Base-by-base conservation (phyloP, 78 protist genomes). In the Chrysochromulina tobinii region DNA sequence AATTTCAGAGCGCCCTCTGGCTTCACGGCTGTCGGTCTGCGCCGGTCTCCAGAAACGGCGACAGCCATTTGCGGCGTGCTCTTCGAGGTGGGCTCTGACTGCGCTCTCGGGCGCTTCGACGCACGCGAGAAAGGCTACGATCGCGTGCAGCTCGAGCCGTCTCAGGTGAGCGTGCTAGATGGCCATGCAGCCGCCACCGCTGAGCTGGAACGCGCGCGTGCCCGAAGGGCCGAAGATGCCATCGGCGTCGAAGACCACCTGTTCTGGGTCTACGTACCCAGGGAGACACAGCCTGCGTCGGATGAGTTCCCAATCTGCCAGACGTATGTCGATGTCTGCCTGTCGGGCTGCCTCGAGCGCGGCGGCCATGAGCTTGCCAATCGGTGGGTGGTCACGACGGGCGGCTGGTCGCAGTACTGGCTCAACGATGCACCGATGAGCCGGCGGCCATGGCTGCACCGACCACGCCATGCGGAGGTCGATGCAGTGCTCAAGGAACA, bases 391-490 rank as follows among this genome's bases (percentile, higher is more conserved):
- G 20, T 54, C 58, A 27, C n/a, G 58, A 75, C 83, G 83, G 23
- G n/a, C 54, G 83, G 58, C 12, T 75, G 83, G 83, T 75, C 83
- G 23, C 23, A 17, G 25, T 75, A 50, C 57, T 75, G 83, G 83
- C 83, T 75, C 11, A 75, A 75, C 57, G 83, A 75, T 57, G 83
- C 83, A 14, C 83, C 83, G 58, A 38, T 75, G 83, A 50, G 58
- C 7, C 83, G 83, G 27, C 83, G 83, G 51, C 83, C 83, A 57
- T 75, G 83, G 83, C 83, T 75, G 25, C 83, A 75, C 57, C 83
- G 83, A n/a, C 83, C 83, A 57, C 54, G 83, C 14, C 17, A 75
- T 57, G 57, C 25, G 27, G 83, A 75, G 57, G 11, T 75, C 83
- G 83, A 75, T 14, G 58, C 14, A 11, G 83, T 75, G 57, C 83